Conservation (phyloP, 164 flowering plant genomes). For the Umbilicus rupestris region DNA sequence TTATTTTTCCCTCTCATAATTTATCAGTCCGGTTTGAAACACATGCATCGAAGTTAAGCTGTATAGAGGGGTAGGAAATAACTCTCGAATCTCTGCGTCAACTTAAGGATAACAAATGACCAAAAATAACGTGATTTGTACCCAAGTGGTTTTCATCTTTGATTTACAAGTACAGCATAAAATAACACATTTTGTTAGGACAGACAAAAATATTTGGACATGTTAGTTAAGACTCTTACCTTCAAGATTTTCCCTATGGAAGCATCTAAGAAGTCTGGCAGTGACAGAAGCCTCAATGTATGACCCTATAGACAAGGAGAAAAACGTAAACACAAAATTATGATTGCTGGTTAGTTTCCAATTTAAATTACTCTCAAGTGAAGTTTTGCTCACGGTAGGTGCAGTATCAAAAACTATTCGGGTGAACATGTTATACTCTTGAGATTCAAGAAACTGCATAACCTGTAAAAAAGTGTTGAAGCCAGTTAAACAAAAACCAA, state of each 20-base stretch:
- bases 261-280: conserved; percentile 90
- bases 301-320: conserved; percentile 54
- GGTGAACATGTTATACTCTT: conserved; percentile 63
- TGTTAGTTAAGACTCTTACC: conserved; percentile 29
- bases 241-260: conserved; percentile 90
- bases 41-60: neutral
- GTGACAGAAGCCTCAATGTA: conserved; percentile 75
- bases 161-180: neutral
- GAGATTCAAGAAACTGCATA: conserved; percentile 85
- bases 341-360: neutral
- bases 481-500: conserved; percentile 1
- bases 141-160: neutral
- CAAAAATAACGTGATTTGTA: neutral
- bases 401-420: conserved; percentile 94
- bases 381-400: conserved; percentile 60
- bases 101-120: neutral
- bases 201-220: neutral
- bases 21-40: neutral
- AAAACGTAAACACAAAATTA: neutral
- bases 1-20: no score
- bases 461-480: conserved; percentile 38
- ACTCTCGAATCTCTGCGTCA: neutral
- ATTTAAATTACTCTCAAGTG: neutral
- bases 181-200: neutral
- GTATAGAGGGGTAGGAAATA: no score